These are phyloP conservation scores for Gamsiella multidivaricata DNA, from an alignment of 192 early-diverging fungal genomes.

Conservation along the genomic window DNA sequence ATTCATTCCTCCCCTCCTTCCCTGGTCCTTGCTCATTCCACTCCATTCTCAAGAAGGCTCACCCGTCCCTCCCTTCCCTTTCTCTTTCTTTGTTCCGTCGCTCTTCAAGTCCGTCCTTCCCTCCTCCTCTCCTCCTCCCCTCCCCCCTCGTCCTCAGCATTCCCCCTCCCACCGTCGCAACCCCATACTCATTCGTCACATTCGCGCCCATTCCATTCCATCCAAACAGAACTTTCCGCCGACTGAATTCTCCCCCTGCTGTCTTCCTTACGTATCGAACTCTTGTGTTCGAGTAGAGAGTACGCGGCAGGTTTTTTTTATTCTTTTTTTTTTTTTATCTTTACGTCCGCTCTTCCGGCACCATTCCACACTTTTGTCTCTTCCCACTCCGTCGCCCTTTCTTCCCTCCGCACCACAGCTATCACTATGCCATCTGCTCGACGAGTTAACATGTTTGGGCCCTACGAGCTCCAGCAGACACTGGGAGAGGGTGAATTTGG, in stretches of 20 bases:
- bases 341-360: slow-evolving; percentile 21
- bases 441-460: slow-evolving; percentile 80
- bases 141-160: neutral
- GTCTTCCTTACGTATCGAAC: no score
- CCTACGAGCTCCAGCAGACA: slow-evolving; percentile 95
- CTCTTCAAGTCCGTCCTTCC: neutral
- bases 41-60: slow-evolving; percentile 7
- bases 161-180: neutral
- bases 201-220: neutral
- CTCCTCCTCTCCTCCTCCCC: neutral
- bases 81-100: neutral
- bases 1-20: neutral
- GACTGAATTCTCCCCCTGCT: no score
- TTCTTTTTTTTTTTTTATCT: slow-evolving; percentile 10
- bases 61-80: neutral
- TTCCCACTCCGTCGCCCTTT: slow-evolving; percentile 10
- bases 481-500: slow-evolving; percentile 98
- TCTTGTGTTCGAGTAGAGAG: no score
- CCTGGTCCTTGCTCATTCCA: neutral
- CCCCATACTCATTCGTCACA: neutral
- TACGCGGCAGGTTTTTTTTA: no score
- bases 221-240: neutral
- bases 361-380: slow-evolving; percentile 14
- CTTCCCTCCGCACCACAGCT: slow-evolving; percentile 14
- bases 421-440: slow-evolving; percentile 46